Evolutionary conservation across 2,329 filamentous ascomycete genomes (phyloP).

Genomic region (Phialocephala subalpina): DNA sequence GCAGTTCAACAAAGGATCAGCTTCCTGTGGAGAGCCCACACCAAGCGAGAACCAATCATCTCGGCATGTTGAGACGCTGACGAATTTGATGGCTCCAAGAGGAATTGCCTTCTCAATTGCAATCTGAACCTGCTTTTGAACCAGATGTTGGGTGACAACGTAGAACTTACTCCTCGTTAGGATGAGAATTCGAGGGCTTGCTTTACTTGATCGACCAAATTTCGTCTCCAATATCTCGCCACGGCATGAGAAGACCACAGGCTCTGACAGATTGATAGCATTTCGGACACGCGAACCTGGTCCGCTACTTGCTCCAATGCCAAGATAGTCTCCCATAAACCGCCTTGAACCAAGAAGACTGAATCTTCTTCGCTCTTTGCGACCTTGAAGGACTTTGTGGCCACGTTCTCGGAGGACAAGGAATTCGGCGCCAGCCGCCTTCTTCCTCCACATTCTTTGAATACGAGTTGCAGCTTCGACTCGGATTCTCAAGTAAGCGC

Average conservation of each 20-base stretch:
- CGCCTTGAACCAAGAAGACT: constrained; percentile 90
- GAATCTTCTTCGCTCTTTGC: constrained; percentile 91
- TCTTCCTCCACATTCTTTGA: constrained; percentile 94
- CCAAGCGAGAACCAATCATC: constrained; percentile 98
- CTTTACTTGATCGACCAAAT: constrained; percentile 95
- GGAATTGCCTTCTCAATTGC: constrained; percentile 82
- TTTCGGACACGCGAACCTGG: constrained; percentile 83
- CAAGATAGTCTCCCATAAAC: constrained; percentile 95
- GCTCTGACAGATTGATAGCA: constrained; percentile 77
- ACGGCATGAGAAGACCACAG: constrained; percentile 87
- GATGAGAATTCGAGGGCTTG: constrained; percentile 83
- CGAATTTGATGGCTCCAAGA: constrained; percentile 86
- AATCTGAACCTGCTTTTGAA: constrained; percentile 84
- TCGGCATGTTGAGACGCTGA: constrained; percentile 80
- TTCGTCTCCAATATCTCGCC: constrained; percentile 92
- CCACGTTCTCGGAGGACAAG: constrained; percentile 88
- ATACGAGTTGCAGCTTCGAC: constrained; percentile 93
- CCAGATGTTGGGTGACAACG: constrained; percentile 83
- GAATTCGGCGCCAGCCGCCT: constrained; percentile 89
- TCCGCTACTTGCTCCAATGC: constrained; percentile 81
- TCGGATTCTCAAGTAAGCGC: constrained; percentile 92
- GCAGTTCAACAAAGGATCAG: constrained; percentile 93
- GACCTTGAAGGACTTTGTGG: constrained; percentile 79
- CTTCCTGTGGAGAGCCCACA: constrained; percentile 86
- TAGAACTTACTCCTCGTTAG: constrained; percentile 89